A percentile compares a stretch with the other conserved stretches of the same genome.
phyloP scores from a whole-genome alignment of 2,329 filamentous ascomycete species.

The Fusarium longipes region DNA sequence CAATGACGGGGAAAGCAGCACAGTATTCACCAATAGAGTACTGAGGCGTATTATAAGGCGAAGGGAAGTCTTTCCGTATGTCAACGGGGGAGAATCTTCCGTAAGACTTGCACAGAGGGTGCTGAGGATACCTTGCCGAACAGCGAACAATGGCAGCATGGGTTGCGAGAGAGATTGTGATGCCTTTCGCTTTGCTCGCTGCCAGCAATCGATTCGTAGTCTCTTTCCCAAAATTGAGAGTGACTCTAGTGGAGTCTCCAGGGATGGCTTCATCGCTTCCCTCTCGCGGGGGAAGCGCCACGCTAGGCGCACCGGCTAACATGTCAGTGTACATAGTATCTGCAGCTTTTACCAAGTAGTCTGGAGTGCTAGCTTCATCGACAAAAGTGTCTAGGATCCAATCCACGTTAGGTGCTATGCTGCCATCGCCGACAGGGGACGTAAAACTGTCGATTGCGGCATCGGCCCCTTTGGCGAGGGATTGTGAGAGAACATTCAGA shows the following conservation, averaged over 20 bases:
- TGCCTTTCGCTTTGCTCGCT: background rate
- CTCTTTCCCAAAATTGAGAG: background rate
- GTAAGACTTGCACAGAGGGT: constrained; percentile 45
- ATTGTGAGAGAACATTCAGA: constrained; percentile 6
- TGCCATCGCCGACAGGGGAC: constrained; percentile 1
- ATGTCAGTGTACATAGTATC: constrained; percentile 9
- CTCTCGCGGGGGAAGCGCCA: constrained; percentile 1
- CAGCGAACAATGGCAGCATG: constrained; percentile 46
- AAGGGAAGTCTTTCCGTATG: constrained; percentile 45
- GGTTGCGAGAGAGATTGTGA: constrained; percentile 48
- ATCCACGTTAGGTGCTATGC: constrained; percentile 6
- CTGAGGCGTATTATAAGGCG: constrained; percentile 43
- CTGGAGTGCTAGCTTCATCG: background rate
- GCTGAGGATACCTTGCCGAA: constrained; percentile 45
- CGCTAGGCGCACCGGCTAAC: constrained; percentile 5
- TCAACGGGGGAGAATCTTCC: constrained; percentile 47
- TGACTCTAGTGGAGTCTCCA: background rate
- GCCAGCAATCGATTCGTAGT: background rate
- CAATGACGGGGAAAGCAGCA: constrained; percentile 25
- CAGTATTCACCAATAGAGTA: constrained; percentile 41
- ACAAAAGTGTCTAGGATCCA: background rate
- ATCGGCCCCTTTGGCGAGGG: background rate
- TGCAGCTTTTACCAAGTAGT: background rate
- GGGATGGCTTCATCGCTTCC: background rate
- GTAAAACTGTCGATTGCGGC: background rate